Evolutionary conservation across 169 alveolate species (phyloP).

Genomic region (Cryptosporidium sp.): DNA sequence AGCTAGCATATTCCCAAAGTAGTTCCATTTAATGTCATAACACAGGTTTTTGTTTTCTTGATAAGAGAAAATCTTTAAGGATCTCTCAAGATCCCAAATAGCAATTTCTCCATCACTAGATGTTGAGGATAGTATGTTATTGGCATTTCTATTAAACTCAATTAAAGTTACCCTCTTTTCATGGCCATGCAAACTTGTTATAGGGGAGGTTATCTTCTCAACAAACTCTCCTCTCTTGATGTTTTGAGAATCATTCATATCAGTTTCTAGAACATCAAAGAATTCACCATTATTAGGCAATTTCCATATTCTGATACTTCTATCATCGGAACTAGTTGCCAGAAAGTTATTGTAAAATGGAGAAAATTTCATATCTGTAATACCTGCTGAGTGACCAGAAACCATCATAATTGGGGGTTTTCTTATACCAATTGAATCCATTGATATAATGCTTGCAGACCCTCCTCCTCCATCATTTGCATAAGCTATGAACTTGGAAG

Average conservation of each 20-base stretch:
- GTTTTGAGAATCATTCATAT: constrained; percentile 57
- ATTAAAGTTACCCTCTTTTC: constrained; percentile 61
- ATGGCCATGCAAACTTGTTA: constrained; percentile 54
- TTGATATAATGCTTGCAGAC: constrained; percentile 57
- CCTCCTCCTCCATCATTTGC: constrained; percentile 77
- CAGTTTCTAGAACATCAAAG: constrained; percentile 38
- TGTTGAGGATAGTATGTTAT: constrained; percentile 35
- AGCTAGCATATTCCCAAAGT: constrained; percentile 28
- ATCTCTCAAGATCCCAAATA: constrained; percentile 65
- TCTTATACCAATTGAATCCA: constrained; percentile 52
- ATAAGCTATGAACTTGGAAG: constrained; percentile 48
- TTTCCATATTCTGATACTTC: constrained; percentile 47
- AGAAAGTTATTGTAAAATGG: constrained; percentile 53
- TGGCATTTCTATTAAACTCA: constrained; percentile 51
- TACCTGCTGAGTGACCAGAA: constrained; percentile 74
- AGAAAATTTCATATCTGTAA: constrained; percentile 54
- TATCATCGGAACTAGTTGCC: constrained; percentile 72
- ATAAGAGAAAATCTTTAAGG: constrained; percentile 34
- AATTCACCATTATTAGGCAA: constrained; percentile 54
- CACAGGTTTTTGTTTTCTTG: constrained; percentile 37
- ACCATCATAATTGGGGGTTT: constrained; percentile 67
- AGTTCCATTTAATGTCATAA: constrained; percentile 70
- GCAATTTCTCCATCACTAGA: constrained; percentile 57
- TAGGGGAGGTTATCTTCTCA: constrained; percentile 31
- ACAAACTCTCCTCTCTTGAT: constrained; percentile 51